Evolutionary conservation across 176 grass and related monocot species (phyloP).

Genomic region (Chloris gayana): DNA sequence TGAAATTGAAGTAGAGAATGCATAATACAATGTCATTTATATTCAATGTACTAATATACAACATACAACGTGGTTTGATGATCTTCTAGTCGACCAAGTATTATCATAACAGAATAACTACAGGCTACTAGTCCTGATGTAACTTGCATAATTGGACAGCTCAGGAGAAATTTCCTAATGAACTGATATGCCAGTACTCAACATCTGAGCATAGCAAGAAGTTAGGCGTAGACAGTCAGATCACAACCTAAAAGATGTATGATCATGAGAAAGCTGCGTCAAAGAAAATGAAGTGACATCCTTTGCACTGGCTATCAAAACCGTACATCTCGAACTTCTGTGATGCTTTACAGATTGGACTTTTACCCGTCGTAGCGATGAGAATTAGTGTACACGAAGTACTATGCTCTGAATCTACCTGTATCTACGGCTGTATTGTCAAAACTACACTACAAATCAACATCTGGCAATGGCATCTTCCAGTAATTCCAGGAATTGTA

Average conservation of each 20-base stretch:
- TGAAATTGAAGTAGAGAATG: slow-evolving; percentile 16
- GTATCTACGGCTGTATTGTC: slow-evolving; percentile 39
- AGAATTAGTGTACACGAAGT: slow-evolving; percentile 43
- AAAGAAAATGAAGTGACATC: slow-evolving; percentile 17
- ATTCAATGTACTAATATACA: slow-evolving; percentile 23
- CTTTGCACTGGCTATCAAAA: slow-evolving; percentile 33
- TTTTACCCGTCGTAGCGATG: neutral
- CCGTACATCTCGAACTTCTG: neutral
- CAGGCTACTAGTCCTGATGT: neutral
- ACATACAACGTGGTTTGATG: slow-evolving; percentile 21
- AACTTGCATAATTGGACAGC: slow-evolving; percentile 5
- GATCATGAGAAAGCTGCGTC: slow-evolving; percentile 32
- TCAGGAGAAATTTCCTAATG: neutral
- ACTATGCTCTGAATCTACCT: slow-evolving; percentile 37
- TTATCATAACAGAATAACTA: neutral
- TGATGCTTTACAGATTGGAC: slow-evolving; percentile 40
- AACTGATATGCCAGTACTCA: neutral
- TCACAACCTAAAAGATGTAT: slow-evolving; percentile 51
- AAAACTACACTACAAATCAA: slow-evolving; percentile 56
- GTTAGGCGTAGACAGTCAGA: slow-evolving; percentile 34
- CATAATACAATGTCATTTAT: slow-evolving; percentile 13
- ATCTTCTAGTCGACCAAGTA: neutral
- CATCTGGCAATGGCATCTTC: slow-evolving; percentile 63
- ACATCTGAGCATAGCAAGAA: neutral
- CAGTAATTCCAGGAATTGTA: slow-evolving; percentile 89